Evolutionary conservation across 2,329 filamentous ascomycete genomes (phyloP), one percentile per base, ranked within the genome.

Genomic region (Parastagonospora avenae): DNA sequence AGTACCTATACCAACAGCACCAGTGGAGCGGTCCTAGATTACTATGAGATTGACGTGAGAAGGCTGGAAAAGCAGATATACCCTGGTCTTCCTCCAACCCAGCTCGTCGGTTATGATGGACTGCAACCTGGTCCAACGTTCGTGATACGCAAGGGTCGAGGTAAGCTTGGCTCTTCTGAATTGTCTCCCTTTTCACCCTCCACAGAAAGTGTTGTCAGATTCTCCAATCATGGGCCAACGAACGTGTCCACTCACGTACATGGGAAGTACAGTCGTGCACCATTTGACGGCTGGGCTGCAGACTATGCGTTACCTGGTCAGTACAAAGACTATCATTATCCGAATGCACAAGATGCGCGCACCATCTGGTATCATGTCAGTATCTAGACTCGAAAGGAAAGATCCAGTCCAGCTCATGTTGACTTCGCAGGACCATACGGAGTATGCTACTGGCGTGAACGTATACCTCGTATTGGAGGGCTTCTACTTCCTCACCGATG

Each of bases 241-340:
- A 73, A 76, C 12, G 77, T 76, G 33, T 76, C 79, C 2, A 76
- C 83, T 11, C 82, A 85, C 68, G 73, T 85, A 14, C 82, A 85
- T 57, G 82, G 83, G 1, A 82, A 80, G 10, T 81, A 78, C 30
- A 65, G 65, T 46, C 70, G 76, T 29, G 72, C 77, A 7, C 76
- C 77, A 6, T 80, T 77, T 43, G 80, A 82, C 55, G 81, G 81
- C 0, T 84, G 81, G 80, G 82, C 82, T 1, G 76, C 77, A 39
- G 83, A 85, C 53, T 71, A 76, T n/a, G 79, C 80, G 1, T 41
- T 68, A 1, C 76, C 78, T 0, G 80, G 81, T 1, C 70, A 85
- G 59, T 84, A 79, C 68, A 85, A 86, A 64, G 84, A 85, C 54
- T 85, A 86, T 64, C 86, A 85, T 64, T 86, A 84, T 57, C 82